A percentile compares a stretch with the other conserved stretches of the same genome.
Evolutionary conservation across 306 rosid species (phyloP).

Genomic region (Ammopiptanthus mongolicus): DNA sequence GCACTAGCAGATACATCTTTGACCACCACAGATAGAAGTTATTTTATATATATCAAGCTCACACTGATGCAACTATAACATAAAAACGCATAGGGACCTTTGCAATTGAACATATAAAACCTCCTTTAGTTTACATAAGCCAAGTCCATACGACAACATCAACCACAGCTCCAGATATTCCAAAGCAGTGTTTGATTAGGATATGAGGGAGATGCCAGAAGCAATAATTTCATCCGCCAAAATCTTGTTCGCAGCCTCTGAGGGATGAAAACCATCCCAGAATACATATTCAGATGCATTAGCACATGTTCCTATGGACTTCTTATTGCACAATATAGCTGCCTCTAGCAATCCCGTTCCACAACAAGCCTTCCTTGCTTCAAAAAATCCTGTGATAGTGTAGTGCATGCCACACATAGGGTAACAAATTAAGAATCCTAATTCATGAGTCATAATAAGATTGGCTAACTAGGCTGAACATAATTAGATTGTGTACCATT

Average conservation of each 20-base stretch:
- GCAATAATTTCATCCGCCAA: conserved; percentile 35
- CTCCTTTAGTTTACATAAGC: not conserved
- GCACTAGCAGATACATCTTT: not conserved
- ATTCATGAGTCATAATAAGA: not conserved
- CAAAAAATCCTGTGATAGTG: conserved; percentile 50
- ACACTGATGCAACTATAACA: not conserved
- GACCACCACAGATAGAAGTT: not conserved
- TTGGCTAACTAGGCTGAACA: not conserved
- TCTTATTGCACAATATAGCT: conserved; percentile 51
- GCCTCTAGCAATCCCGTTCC: conserved; percentile 69
- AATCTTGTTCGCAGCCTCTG: conserved; percentile 53
- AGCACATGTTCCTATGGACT: conserved; percentile 55
- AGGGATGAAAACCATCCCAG: conserved; percentile 78
- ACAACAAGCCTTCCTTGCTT: conserved; percentile 63
- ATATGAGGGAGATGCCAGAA: conserved; percentile 50
- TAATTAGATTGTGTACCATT: conserved; percentile 34
- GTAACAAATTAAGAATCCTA: not conserved
- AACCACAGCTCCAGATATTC: not conserved
- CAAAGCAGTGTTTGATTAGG: conserved; percentile 10
- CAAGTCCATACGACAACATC: not conserved
- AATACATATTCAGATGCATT: conserved; percentile 73
- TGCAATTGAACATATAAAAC: not conserved
- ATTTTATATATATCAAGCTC: not conserved
- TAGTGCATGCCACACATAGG: not conserved
- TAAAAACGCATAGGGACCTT: not conserved